Conservation (phyloP, 257 asterid genomes). For the Cordia subcordata region DNA sequence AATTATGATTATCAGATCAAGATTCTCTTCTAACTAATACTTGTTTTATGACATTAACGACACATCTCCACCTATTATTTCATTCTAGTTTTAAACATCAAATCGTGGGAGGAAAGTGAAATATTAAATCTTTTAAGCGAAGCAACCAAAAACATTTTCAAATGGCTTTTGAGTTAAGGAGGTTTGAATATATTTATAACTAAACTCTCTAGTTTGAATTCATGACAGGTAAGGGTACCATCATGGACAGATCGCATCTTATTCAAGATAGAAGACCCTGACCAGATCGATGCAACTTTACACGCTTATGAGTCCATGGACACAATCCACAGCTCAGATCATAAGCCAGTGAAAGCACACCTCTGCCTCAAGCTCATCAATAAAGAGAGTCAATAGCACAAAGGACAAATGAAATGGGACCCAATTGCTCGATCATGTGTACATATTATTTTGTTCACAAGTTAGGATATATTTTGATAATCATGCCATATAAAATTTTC, state of each 20-base stretch:
- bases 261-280: slow-evolving; percentile 46
- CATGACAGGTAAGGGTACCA: slow-evolving; percentile 60
- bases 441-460: not conserved
- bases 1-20: too few species aligned
- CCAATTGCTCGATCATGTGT: not conserved
- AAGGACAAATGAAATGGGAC: not conserved
- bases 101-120: too few species aligned
- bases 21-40: too few species aligned
- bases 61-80: too few species aligned
- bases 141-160: too few species aligned
- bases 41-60: too few species aligned
- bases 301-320: slow-evolving; percentile 61
- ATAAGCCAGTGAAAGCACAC: slow-evolving; percentile 68
- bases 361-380: slow-evolving; percentile 45
- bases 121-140: too few species aligned
- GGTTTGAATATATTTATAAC: not conserved
- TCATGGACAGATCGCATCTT: slow-evolving; percentile 78
- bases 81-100: too few species aligned
- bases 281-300: slow-evolving; percentile 37
- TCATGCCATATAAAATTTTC: too few species aligned
- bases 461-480: too few species aligned
- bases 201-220: not conserved
- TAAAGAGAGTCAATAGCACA: not conserved
- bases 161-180: not conserved
- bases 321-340: slow-evolving; percentile 52